phyloP scores from a whole-genome alignment of 106 monocot genomes.

The Platanthera zijinensis region DNA sequence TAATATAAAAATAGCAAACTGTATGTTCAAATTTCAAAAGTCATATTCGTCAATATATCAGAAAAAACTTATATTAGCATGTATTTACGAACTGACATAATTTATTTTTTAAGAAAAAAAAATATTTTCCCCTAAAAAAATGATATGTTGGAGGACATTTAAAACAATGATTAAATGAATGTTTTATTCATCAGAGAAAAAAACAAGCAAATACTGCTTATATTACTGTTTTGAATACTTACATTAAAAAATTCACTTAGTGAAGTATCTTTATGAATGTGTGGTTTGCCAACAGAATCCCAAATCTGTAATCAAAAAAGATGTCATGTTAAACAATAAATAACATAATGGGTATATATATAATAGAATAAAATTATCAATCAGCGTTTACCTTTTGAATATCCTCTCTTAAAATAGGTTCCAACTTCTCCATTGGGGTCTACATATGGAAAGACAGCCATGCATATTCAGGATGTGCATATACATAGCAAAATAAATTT shows the following conservation, averaged over 20 bases:
- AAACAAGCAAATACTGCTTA: not conserved
- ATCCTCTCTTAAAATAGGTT: slow-evolving; percentile 89
- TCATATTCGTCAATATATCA: too few relatives aligned
- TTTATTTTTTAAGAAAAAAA: too few relatives aligned
- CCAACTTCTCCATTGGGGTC: slow-evolving; percentile 91
- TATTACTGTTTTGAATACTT: slow-evolving; percentile 10
- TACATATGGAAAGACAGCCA: slow-evolving; percentile 17
- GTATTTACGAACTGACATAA: too few relatives aligned
- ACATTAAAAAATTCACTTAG: slow-evolving; percentile 97
- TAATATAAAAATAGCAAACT: not conserved
- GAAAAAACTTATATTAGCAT: too few relatives aligned
- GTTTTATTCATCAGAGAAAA: not conserved
- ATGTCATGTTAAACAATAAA: not conserved
- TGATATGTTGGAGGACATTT: too few relatives aligned
- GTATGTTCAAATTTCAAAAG: not conserved
- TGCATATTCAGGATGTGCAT: not conserved
- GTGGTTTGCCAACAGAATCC: slow-evolving; percentile 84
- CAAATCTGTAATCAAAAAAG: slow-evolving; percentile 63
- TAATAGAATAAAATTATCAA: not conserved
- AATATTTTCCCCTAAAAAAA: too few relatives aligned
- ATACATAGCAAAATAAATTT: slow-evolving; percentile 5
- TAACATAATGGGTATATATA: not conserved
- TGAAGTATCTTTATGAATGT: slow-evolving; percentile 80
- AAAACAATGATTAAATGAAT: not conserved
- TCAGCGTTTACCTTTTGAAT: slow-evolving; percentile 67